Evolutionary conservation across 495 filamentous ascomycete genomes (phyloP).

Genomic region (Tetracladium marchalianum): DNA sequence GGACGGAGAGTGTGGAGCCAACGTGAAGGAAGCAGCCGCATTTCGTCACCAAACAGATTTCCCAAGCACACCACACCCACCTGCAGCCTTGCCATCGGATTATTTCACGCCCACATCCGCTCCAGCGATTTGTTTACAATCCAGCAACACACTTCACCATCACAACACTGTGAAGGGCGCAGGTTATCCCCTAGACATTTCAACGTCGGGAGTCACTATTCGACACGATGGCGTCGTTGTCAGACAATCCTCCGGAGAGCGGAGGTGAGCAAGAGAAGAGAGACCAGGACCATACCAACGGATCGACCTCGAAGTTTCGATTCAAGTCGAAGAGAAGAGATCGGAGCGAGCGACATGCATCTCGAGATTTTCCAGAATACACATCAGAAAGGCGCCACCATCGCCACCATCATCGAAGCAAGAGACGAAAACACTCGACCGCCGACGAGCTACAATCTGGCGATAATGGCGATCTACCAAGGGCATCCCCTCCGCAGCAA

Average conservation of each 20-base stretch:
- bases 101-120: too few relatives aligned
- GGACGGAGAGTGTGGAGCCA: too few relatives aligned
- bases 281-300: conserved; percentile 12
- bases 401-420: conserved; percentile 26
- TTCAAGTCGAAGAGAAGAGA: conserved; percentile 39
- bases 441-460: conserved; percentile 32
- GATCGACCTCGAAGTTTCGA: conserved; percentile 40
- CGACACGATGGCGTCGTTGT: conserved; percentile 10
- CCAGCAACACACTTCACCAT: too few relatives aligned
- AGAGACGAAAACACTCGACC: conserved; percentile 21
- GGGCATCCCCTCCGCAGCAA: conserved; percentile 25
- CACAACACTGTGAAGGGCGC: too few relatives aligned
- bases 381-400: conserved; percentile 19
- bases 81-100: too few relatives aligned
- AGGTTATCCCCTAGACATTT: too few relatives aligned
- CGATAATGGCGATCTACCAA: conserved; percentile 40
- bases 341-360: conserved; percentile 12
- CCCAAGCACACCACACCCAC: too few relatives aligned
- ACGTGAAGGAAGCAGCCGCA: too few relatives aligned
- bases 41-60: too few relatives aligned
- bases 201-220: too few relatives aligned
- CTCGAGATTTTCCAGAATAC: conserved; percentile 8
- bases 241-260: neutral
- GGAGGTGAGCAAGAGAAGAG: conserved; percentile 4
- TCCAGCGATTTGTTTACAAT: too few relatives aligned